phyloP scores from a whole-genome alignment of 441 rosid genomes.

The Populus hybrid region DNA sequence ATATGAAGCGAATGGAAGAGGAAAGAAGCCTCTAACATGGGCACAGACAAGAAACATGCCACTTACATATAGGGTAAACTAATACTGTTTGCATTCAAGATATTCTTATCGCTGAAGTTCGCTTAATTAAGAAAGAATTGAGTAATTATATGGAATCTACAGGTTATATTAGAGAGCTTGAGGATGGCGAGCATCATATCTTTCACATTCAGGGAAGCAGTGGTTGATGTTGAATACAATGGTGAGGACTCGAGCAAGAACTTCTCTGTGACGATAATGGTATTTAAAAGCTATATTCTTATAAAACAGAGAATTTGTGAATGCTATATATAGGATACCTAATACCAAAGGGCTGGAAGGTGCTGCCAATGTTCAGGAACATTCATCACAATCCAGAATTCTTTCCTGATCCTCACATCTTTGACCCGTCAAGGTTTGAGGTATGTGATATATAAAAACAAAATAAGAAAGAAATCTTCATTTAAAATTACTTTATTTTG shows the following conservation, averaged over 20 bases:
- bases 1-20: slow-evolving; percentile 42
- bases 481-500: neutral
- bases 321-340: slow-evolving; percentile 50
- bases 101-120: neutral
- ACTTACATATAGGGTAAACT: slow-evolving; percentile 59
- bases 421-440: slow-evolving; percentile 90
- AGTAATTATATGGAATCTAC: neutral
- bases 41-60: slow-evolving; percentile 81
- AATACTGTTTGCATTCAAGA: neutral
- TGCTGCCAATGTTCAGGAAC: slow-evolving; percentile 90
- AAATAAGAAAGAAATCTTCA: too few relatives aligned
- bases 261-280: neutral
- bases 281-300: too few relatives aligned
- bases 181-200: slow-evolving; percentile 95
- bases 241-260: slow-evolving; percentile 34
- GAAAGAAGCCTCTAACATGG: slow-evolving; percentile 62
- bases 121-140: neutral
- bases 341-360: slow-evolving; percentile 98
- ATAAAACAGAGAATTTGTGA: neutral
- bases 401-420: slow-evolving; percentile 63
- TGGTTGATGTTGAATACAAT: slow-evolving; percentile 82
- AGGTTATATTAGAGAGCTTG: slow-evolving; percentile 80
- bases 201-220: slow-evolving; percentile 90
- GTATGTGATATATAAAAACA: slow-evolving; percentile 25
- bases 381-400: slow-evolving; percentile 80